Evolutionary conservation across 495 filamentous ascomycete genomes (phyloP).

Genomic region (Tuber melanosporum): DNA sequence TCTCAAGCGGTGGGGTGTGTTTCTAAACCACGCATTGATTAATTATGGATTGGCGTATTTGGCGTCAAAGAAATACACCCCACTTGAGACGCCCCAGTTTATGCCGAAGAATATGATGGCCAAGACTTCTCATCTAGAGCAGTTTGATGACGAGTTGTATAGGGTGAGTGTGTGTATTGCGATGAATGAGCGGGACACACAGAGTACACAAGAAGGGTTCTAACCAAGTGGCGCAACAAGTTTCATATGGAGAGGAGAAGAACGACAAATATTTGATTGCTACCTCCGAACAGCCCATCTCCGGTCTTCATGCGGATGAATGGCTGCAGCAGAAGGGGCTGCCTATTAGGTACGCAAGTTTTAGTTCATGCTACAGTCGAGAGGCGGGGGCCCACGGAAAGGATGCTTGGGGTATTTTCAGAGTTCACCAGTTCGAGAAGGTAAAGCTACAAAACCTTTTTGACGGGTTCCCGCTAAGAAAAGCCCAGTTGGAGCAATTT

Average conservation of each 20-base stretch:
- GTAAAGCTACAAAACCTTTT: slow-evolving; percentile 35
- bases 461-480: slow-evolving; percentile 1
- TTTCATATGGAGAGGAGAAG: slow-evolving; percentile 74
- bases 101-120: slow-evolving; percentile 96
- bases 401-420: slow-evolving; percentile 97
- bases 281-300: slow-evolving; percentile 92
- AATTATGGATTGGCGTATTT: slow-evolving; percentile 93
- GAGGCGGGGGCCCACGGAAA: slow-evolving; percentile 88
- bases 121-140: slow-evolving; percentile 95
- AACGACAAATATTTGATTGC: slow-evolving; percentile 97
- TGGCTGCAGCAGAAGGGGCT: slow-evolving; percentile 82
- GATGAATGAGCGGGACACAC: not conserved
- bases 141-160: slow-evolving; percentile 96
- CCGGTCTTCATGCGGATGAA: slow-evolving; percentile 84
- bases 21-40: slow-evolving; percentile 82
- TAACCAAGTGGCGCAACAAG: slow-evolving; percentile 36
- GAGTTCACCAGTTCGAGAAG: slow-evolving; percentile 98
- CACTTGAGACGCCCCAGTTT: slow-evolving; percentile 88
- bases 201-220: not conserved
- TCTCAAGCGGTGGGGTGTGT: slow-evolving; percentile 81
- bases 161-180: slow-evolving; percentile 48
- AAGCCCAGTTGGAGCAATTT: slow-evolving; percentile 77
- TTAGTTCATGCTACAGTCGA: slow-evolving; percentile 89
- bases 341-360: slow-evolving; percentile 83
- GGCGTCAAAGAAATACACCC: slow-evolving; percentile 66